Evolutionary conservation across 768 basidiomycete species (phyloP), one percentile per base, ranked within the genome.

Genomic region (Cystobasidium tubakii): DNA sequence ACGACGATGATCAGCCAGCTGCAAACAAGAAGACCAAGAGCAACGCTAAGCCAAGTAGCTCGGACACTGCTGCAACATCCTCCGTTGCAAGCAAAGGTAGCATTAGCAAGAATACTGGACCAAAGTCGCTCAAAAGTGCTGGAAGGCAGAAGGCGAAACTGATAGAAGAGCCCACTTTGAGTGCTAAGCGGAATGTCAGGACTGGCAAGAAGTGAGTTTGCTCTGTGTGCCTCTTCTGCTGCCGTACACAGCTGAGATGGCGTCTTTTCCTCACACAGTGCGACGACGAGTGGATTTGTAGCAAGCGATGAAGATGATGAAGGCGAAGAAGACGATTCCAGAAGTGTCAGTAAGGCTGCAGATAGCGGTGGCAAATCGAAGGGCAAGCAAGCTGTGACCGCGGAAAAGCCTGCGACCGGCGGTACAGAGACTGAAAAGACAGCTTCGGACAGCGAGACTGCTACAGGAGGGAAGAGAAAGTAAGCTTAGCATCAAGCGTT

Each of bases 111-210:
- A 42, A 42, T 12, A 42, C 7, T 39, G 25, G n/a, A 6, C 7
- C n/a, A 10, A 39, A 65, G 21, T 31, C 36, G 25, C 36, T 62
- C 9, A 17, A 31, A 19, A 62, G 57, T 23, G 36, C 57, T 31
- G 57, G 29, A 2, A 50, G 21, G 46, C 46, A 50, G 21, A 50
- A 50, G 46, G 46, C 46, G 21, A 50, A n/a, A 50, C 13, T 60
- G 27, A 60, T 60, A 60, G 57, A 60, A 29, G 33, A 60, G 15
- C 57, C 57, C 9, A 60, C 57, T 17, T 29, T 60, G 57, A 60
- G 29, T 21, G 57, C 57, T 27, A 60, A 27, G 33, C 25, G 57
- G 1, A 60, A 25, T 60, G 27, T 60, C 4, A 34, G 25, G 57
- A 15, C 57, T 15, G 57, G 12, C 15, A 60, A 60, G 33, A 27